phyloP scores from a whole-genome alignment of 106 monocot genomes.

The Apostasia ramifera region DNA sequence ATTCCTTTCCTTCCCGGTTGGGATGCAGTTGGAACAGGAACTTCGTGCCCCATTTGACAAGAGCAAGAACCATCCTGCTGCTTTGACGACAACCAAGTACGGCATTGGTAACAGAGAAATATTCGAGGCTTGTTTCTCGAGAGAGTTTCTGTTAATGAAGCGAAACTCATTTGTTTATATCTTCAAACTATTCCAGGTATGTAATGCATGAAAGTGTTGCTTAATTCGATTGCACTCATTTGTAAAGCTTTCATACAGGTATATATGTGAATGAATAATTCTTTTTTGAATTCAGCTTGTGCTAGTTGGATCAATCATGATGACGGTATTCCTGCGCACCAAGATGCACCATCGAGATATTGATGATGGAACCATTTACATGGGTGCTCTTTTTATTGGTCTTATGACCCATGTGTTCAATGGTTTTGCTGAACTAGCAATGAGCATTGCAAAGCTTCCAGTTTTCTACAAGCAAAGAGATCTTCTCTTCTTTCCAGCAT shows the following conservation, averaged over 20 bases:
- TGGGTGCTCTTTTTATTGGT: slow-evolving; percentile 49
- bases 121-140: slow-evolving; percentile 35
- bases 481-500: slow-evolving; percentile 51
- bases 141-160: slow-evolving; percentile 56
- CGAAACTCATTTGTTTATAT: slow-evolving; percentile 68
- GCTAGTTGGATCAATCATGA: slow-evolving; percentile 18
- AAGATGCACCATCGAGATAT: slow-evolving; percentile 30
- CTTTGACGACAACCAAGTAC: slow-evolving; percentile 48
- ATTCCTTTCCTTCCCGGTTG: slow-evolving; percentile 42
- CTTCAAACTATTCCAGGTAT: slow-evolving; percentile 37
- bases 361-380: slow-evolving; percentile 29
- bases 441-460: slow-evolving; percentile 61
- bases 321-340: slow-evolving; percentile 57
- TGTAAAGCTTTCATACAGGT: not conserved
- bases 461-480: slow-evolving; percentile 75
- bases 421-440: slow-evolving; percentile 48
- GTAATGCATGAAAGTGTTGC: not conserved
- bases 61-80: slow-evolving; percentile 53
- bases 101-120: slow-evolving; percentile 48
- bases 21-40: slow-evolving; percentile 32
- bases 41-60: slow-evolving; percentile 41
- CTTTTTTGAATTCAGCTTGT: slow-evolving; percentile 19
- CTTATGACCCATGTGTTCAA: slow-evolving; percentile 43
- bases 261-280: not conserved
- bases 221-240: not conserved